Percentiles rank a stretch among this genome's conserved stretches.
Conservation (phyloP, 129 eudicot genomes). For the Kitagawia praeruptora region DNA sequence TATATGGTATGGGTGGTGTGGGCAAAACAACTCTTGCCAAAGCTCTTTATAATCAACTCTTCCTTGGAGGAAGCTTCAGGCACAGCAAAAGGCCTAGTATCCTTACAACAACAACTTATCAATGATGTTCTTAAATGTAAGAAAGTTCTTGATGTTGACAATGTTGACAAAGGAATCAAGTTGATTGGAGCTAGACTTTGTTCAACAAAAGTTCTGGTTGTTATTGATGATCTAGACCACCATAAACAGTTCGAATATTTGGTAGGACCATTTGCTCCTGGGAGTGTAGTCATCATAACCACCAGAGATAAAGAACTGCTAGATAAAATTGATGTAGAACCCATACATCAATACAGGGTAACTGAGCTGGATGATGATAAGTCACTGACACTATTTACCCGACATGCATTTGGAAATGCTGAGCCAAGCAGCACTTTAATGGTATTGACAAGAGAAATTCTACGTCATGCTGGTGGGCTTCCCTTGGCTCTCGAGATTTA, state of each 20-base stretch:
- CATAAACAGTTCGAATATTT: not conserved
- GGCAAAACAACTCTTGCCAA: too few species aligned
- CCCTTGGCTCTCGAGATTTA: constrained; percentile 23
- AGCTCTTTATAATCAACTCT: too few species aligned
- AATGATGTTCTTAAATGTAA: not conserved
- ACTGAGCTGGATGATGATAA: not conserved
- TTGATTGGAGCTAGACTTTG: not conserved
- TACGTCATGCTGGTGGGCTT: constrained; percentile 1
- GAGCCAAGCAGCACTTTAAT: too few species aligned
- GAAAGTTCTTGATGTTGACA: not conserved
- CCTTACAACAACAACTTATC: not conserved
- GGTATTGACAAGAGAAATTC: too few species aligned
- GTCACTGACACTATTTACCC: not conserved
- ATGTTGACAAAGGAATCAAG: not conserved
- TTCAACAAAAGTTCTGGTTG: not conserved
- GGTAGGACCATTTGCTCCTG: not conserved
- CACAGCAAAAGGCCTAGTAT: not conserved
- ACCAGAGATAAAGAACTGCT: not conserved
- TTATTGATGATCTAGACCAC: not conserved
- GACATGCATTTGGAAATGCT: too few species aligned
- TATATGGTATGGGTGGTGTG: too few species aligned
- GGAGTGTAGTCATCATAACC: not conserved
- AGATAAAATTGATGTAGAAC: not conserved
- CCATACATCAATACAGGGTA: not conserved
- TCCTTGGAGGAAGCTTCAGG: too few species aligned